Percentiles rank a stretch among this genome's conserved stretches.
Conservation (phyloP, 2,329 filamentous ascomycete genomes). For the Diplodia scrobiculata region DNA sequence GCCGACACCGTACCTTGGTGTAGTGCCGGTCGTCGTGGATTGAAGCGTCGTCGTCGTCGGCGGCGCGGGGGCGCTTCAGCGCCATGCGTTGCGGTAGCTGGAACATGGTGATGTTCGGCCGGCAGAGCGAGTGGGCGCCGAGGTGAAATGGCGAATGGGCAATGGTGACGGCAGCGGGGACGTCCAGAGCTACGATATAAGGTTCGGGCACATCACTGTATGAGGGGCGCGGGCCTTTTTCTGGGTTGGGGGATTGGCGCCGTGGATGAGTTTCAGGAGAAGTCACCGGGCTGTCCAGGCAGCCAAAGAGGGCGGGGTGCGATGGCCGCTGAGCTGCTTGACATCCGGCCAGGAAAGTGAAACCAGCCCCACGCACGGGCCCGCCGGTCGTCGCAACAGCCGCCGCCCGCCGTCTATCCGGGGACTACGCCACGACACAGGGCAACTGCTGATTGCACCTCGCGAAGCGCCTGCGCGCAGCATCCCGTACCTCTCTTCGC, state of each 20-base stretch:
- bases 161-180: conserved; percentile 4
- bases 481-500: too few relatives aligned
- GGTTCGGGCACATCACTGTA: conserved; percentile 24
- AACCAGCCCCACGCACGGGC: conserved; percentile 20
- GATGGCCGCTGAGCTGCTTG: background rate
- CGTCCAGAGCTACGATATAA: conserved; percentile 24
- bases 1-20: conserved; percentile 9
- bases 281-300: conserved; percentile 21
- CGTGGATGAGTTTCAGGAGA: conserved; percentile 20
- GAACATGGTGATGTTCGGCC: conserved; percentile 18
- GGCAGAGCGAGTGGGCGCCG: background rate
- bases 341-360: conserved; percentile 1
- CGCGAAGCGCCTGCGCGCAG: background rate
- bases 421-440: background rate
- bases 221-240: conserved; percentile 4
- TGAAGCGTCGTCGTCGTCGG: conserved; percentile 18
- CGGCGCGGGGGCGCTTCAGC: conserved; percentile 19
- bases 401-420: conserved; percentile 3
- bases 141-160: conserved; percentile 12
- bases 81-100: conserved; percentile 18
- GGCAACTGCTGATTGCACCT: background rate
- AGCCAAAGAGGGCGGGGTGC: conserved; percentile 14
- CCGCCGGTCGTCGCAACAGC: background rate
- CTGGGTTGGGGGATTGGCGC: conserved; percentile 15
- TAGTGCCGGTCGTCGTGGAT: background rate